A percentile compares a stretch with the other conserved stretches of the same genome.
These are phyloP conservation scores for Circinella umbellata DNA, from an alignment of 371 early-diverging fungal genomes.

Conservation along the genomic window DNA sequence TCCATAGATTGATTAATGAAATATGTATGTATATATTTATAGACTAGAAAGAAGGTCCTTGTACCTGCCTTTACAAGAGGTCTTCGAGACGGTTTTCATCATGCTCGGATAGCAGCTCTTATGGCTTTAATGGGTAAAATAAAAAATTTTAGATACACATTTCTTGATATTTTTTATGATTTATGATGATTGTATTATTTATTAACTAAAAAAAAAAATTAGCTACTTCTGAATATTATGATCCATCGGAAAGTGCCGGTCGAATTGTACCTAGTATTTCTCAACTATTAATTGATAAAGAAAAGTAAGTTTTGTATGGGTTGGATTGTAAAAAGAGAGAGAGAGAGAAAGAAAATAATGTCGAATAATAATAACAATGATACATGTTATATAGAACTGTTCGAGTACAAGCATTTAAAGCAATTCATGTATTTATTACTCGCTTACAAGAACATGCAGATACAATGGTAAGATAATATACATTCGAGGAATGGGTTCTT, in stretches of 20 bases:
- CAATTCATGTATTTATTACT: conserved; percentile 67
- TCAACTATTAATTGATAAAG: conserved; percentile 82
- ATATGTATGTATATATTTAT: neutral
- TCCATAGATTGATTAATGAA: neutral
- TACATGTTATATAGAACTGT: conserved; percentile 55
- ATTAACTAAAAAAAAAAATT: neutral
- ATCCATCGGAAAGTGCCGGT: conserved; percentile 73
- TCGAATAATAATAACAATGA: too few relatives aligned
- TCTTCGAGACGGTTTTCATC: conserved; percentile 91
- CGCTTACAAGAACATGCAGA: conserved; percentile 71
- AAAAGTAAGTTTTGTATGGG: conserved; percentile 59
- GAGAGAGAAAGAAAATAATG: too few relatives aligned
- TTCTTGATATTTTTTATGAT: too few relatives aligned
- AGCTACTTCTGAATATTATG: conserved; percentile 78
- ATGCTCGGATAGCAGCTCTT: conserved; percentile 88
- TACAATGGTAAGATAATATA: conserved; percentile 58
- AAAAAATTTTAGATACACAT: neutral
- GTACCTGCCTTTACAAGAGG: conserved; percentile 83
- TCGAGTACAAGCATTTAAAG: conserved; percentile 82
- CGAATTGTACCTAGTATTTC: conserved; percentile 80
- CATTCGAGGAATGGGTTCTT: too few relatives aligned
- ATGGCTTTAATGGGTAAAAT: conserved; percentile 76
- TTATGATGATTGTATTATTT: too few relatives aligned
- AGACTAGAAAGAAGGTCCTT: conserved; percentile 78
- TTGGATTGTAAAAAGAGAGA: neutral